phyloP scores from a whole-genome alignment of 2,329 filamentous ascomycete species.

The Bipolaris cookei region DNA sequence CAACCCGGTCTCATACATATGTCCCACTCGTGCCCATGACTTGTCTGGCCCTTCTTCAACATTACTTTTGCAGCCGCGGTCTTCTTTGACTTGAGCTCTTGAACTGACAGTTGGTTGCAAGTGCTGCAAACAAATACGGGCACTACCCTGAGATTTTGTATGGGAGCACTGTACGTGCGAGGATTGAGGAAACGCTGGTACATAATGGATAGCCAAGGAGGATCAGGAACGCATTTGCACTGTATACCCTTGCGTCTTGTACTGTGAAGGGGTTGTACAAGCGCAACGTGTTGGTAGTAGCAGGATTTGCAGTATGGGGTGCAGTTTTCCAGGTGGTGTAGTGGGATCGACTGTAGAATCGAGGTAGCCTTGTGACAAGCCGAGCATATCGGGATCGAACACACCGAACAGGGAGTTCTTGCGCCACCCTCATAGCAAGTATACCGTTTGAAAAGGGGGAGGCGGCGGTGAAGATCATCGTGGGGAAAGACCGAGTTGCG shows the following conservation, averaged over 20 bases:
- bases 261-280: not conserved
- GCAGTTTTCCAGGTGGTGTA: slow-evolving; percentile 33
- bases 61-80: slow-evolving; percentile 20
- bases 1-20: slow-evolving; percentile 21
- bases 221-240: slow-evolving; percentile 26
- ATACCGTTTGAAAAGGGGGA: slow-evolving; percentile 28
- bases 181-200: not conserved
- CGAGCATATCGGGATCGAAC: slow-evolving; percentile 29
- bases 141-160: not conserved
- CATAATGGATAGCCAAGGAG: not conserved
- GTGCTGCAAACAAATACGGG: slow-evolving; percentile 18
- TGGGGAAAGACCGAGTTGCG: slow-evolving; percentile 31
- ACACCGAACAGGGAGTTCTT: slow-evolving; percentile 31
- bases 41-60: slow-evolving; percentile 18
- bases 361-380: slow-evolving; percentile 18
- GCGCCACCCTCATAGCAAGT: slow-evolving; percentile 19
- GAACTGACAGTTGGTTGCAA: slow-evolving; percentile 16
- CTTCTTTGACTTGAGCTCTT: slow-evolving; percentile 17
- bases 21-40: slow-evolving; percentile 12
- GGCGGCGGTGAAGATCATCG: slow-evolving; percentile 21
- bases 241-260: not conserved
- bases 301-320: slow-evolving; percentile 32
- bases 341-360: slow-evolving; percentile 14
- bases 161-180: not conserved
- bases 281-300: slow-evolving; percentile 19